Evolutionary conservation across 1,284 basidiomycete genomes (phyloP), one percentile per base, ranked within the genome.

Genomic region (Malassezia sympodialis): DNA sequence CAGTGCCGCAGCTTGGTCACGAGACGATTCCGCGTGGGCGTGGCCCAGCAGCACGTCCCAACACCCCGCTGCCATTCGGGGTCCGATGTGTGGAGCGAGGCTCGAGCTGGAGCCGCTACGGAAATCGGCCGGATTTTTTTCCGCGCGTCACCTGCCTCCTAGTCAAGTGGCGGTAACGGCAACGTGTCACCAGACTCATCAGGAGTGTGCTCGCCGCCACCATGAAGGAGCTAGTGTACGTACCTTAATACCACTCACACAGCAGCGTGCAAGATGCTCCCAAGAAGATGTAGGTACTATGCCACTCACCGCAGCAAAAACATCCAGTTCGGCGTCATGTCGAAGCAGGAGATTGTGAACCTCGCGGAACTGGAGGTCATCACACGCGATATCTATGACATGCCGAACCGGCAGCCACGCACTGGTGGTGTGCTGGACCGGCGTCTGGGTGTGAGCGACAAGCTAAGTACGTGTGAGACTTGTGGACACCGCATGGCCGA

Each of bases 401-500:
- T 71, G 21, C 47, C 63, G 1, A 67, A 71, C 44, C 55, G 70
- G 23, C 62, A 60, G 41, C 72, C 72, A 12, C 65, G 67, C 14
- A 58, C 58, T n/a, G 65, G 69, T 31, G 72, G 72, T 48, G 66
- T 67, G 8, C 58, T 74, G 6, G 72, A 74, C 50, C 58, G 69
- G n/a, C 62, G 72, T 11, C 48, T 74, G 53, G 94, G 94, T 42
- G 93, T 93, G 2, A 90, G 89, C 40, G 90, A 96, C 75, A 98
- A 98, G 79, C 82, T 80, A 59, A 83, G 86, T 10, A 86, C 84
- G 63, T 99, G 94, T 76, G 87, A 93, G 75, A 99, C 94, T 0
- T 99, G 94, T 71, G 90, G 90, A 14, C 83, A 90, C 60, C 84
- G 84, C 39, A 85, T 89, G 55, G 87, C 90, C 2, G 90, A 96